Percentiles rank a stretch among this genome's conserved stretches.
phyloP scores from a whole-genome alignment of 371 early-diverging fungal species.

The Nematocida minor region DNA sequence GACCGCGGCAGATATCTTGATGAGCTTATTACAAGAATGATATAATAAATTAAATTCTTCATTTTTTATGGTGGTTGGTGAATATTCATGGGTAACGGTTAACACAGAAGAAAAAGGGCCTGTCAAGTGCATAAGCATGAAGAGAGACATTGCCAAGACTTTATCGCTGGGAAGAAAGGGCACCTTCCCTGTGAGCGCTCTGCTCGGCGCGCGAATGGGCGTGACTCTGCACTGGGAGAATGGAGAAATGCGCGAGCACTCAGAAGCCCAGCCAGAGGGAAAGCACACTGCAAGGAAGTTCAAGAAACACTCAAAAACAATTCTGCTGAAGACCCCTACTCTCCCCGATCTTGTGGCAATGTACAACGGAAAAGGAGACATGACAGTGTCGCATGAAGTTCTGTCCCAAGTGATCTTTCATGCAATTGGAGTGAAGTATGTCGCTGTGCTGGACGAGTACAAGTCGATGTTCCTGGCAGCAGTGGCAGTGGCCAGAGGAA shows the following conservation, averaged over 20 bases:
- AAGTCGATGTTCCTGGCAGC: slow-evolving; percentile 12
- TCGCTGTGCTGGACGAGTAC: slow-evolving; percentile 25
- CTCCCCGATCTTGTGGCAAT: neutral
- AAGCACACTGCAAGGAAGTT: neutral
- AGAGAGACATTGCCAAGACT: neutral
- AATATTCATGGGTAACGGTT: neutral
- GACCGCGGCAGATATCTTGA: slow-evolving; percentile 89
- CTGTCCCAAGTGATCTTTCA: slow-evolving; percentile 25
- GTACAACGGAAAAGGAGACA: slow-evolving; percentile 3
- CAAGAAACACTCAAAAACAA: neutral
- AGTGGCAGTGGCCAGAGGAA: slow-evolving; percentile 10
- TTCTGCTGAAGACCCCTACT: neutral
- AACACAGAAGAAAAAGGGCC: neutral
- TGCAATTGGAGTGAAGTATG: neutral
- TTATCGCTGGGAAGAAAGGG: neutral
- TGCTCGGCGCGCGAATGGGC: neutral
- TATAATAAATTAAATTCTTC: slow-evolving; percentile 54
- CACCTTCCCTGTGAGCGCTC: neutral
- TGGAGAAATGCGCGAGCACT: neutral
- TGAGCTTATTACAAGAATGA: slow-evolving; percentile 85
- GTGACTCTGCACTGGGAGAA: neutral
- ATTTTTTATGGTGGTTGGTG: neutral
- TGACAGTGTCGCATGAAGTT: slow-evolving; percentile 20
- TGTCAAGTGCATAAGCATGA: slow-evolving; percentile 21
- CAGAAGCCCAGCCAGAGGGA: neutral